A percentile compares a stretch with the other conserved stretches of the same genome.
Evolutionary conservation across 257 asterid genomes (phyloP).

Genomic region (Solanum medicagineum): DNA sequence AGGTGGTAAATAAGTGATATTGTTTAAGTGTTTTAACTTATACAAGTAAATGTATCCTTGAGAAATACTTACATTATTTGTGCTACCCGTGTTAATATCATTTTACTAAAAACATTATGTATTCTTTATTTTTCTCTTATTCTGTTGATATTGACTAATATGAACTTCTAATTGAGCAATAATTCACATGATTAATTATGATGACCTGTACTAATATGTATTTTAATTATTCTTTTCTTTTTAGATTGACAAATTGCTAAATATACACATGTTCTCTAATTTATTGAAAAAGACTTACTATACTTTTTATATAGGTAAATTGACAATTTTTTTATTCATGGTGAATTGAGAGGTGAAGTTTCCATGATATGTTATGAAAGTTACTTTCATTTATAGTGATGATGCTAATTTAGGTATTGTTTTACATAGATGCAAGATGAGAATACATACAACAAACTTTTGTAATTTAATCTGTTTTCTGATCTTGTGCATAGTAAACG

Average conservation of each 20-base stretch:
- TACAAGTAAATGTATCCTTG: too few species aligned
- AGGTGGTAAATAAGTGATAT: background rate
- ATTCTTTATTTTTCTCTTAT: background rate
- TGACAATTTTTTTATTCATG: background rate
- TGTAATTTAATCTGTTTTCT: too few species aligned
- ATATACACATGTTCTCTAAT: background rate
- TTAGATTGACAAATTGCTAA: background rate
- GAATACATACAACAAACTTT: too few species aligned
- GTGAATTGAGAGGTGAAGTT: background rate
- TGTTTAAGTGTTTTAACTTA: too few species aligned
- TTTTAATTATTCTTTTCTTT: background rate
- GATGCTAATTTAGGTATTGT: too few species aligned
- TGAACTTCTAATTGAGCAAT: background rate
- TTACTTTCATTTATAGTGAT: background rate
- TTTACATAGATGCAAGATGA: too few species aligned
- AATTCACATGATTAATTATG: background rate
- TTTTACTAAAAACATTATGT: background rate
- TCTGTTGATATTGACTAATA: background rate
- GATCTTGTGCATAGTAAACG: too few species aligned
- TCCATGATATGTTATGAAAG: background rate
- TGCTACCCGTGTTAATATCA: too few species aligned
- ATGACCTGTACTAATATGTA: background rate
- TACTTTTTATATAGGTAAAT: background rate
- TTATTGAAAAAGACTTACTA: background rate
- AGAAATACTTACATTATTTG: too few species aligned